phyloP scores from a whole-genome alignment of 1,284 basidiomycete species.

The Clitocybe nebularis region DNA sequence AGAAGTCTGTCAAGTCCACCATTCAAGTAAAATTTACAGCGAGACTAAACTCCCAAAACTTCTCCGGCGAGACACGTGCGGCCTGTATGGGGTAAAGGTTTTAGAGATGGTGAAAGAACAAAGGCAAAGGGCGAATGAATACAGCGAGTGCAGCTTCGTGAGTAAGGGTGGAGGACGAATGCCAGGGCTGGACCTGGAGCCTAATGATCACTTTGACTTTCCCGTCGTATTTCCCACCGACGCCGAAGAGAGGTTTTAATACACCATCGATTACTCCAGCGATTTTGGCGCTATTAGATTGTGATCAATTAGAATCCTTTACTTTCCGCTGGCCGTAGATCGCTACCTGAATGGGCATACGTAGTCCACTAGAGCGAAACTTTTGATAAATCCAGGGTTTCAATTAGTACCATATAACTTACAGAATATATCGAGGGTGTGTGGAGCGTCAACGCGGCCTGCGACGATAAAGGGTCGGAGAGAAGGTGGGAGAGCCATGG shows the following conservation, averaged over 20 bases:
- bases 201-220: conserved; percentile 80
- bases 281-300: conserved; percentile 53
- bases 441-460: conserved; percentile 64
- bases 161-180: conserved; percentile 67
- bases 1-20: too few species aligned
- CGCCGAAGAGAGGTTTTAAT: conserved; percentile 54
- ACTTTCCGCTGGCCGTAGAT: neutral
- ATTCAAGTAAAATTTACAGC: conserved; percentile 51
- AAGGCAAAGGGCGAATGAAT: conserved; percentile 18
- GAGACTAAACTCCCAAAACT: conserved; percentile 76
- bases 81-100: conserved; percentile 37
- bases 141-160: conserved; percentile 85
- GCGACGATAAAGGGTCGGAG: conserved; percentile 70
- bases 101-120: conserved; percentile 1
- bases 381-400: too few species aligned
- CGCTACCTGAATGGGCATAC: conserved; percentile 82
- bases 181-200: conserved; percentile 85
- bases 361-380: conserved; percentile 79
- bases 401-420: too few species aligned
- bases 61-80: conserved; percentile 61
- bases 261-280: conserved; percentile 55
- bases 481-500: conserved; percentile 84
- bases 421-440: conserved; percentile 85
- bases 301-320: neutral
- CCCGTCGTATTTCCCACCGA: conserved; percentile 68